Evolutionary conservation across 495 filamentous ascomycete species (phyloP).

Genomic region (Xylona heveae): DNA sequence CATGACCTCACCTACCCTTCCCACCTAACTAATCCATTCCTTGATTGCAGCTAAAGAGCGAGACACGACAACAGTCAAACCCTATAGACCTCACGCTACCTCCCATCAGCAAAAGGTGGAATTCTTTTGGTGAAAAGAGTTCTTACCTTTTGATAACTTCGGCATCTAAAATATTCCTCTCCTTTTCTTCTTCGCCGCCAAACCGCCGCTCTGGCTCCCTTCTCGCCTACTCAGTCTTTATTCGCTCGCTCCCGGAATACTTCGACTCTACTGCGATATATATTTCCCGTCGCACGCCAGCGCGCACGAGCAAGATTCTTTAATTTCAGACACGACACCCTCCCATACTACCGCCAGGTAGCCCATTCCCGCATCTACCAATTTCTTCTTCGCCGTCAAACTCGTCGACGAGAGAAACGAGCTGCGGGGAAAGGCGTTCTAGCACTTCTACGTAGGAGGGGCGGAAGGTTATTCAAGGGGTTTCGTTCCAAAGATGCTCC

Average conservation of each 20-base stretch:
- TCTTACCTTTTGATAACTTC: no score
- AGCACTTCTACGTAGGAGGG: conserved; percentile 24
- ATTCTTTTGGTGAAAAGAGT: no score
- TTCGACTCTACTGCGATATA: conserved; percentile 29
- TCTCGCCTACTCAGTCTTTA: no score
- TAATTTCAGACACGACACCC: conserved; percentile 47
- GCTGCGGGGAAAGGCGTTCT: conserved; percentile 24
- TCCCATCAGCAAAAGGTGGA: no score
- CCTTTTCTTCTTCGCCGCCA: no score
- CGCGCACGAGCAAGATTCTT: conserved; percentile 39
- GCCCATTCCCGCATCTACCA: conserved; percentile 56
- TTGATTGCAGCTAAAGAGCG: no score
- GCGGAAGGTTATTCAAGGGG: conserved; percentile 18
- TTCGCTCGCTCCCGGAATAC: conserved; percentile 7
- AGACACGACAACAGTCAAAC: no score
- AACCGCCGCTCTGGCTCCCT: no score
- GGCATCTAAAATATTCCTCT: no score
- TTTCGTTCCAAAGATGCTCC: conserved; percentile 9
- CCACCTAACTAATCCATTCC: no score
- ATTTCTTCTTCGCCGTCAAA: conserved; percentile 44
- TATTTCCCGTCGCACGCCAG: conserved; percentile 34
- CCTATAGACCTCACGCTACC: no score
- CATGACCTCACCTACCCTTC: no score
- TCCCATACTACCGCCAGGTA: conserved; percentile 44
- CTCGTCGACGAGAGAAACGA: conserved; percentile 23